Conservation (phyloP, 2,329 filamentous ascomycete species). For the Boeremia exigua region DNA sequence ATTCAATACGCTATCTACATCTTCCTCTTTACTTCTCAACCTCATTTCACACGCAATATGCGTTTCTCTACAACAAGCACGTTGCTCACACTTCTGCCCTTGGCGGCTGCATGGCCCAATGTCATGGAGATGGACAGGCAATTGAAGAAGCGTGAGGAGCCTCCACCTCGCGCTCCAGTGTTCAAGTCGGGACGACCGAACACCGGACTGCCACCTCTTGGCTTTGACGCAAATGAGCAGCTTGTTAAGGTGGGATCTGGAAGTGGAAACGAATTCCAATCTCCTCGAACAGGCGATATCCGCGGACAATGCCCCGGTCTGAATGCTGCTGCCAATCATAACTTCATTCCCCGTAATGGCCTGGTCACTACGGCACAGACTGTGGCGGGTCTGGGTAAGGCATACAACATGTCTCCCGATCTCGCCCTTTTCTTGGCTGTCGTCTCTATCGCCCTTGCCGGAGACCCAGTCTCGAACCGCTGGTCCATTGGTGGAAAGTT, state of each 20-base stretch:
- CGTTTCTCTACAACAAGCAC: constrained; percentile 1
- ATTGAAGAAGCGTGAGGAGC: constrained; percentile 19
- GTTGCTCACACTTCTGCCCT: constrained; percentile 12
- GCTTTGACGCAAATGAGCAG: constrained; percentile 14
- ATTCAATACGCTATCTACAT: neutral
- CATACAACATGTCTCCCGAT: constrained; percentile 24
- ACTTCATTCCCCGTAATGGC: constrained; percentile 41
- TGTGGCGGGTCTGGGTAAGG: constrained; percentile 21
- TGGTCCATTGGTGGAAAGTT: constrained; percentile 25
- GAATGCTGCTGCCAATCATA: constrained; percentile 43
- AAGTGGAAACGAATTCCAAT: constrained; percentile 15
- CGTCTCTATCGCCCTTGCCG: constrained; percentile 18
- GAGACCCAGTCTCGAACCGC: constrained; percentile 20
- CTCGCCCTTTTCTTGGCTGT: constrained; percentile 22
- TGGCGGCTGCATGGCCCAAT: constrained; percentile 18
- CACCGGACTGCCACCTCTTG: constrained; percentile 12
- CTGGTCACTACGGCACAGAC: constrained; percentile 19
- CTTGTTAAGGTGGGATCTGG: constrained; percentile 16
- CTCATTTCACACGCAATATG: neutral
- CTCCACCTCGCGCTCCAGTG: constrained; percentile 11
- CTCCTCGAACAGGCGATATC: constrained; percentile 17
- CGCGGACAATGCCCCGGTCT: constrained; percentile 40
- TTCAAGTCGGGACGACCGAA: constrained; percentile 19
- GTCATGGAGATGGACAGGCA: constrained; percentile 23
- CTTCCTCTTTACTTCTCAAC: neutral